These are phyloP conservation scores for Xerophyta viscosa DNA, from an alignment of 106 monocot species.

Conservation along the genomic window DNA sequence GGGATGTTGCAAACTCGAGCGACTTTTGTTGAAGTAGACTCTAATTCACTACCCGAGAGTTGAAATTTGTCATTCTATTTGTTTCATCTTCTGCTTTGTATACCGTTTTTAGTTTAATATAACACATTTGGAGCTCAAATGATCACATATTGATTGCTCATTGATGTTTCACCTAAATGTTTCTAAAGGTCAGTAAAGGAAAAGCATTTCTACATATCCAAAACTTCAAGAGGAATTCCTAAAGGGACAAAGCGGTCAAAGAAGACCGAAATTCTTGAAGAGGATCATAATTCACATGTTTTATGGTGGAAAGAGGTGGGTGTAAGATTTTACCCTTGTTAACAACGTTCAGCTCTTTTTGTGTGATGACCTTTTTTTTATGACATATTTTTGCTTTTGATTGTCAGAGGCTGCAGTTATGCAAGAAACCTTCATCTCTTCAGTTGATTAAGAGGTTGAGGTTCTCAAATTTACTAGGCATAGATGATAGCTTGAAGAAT, in stretches of 20 bases:
- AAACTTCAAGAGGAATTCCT: slow-evolving; percentile 17
- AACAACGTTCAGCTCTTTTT: neutral
- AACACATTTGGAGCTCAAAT: too few relatives aligned
- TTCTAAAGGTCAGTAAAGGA: slow-evolving; percentile 23
- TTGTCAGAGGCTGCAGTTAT: slow-evolving; percentile 72
- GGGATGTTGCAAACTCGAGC: too few relatives aligned
- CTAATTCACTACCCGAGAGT: too few relatives aligned
- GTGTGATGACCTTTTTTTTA: neutral
- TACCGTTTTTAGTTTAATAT: too few relatives aligned
- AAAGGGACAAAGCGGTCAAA: slow-evolving; percentile 31
- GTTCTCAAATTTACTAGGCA: slow-evolving; percentile 76
- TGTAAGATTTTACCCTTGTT: neutral
- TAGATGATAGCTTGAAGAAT: slow-evolving; percentile 75
- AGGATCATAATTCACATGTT: slow-evolving; percentile 45
- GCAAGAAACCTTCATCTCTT: slow-evolving; percentile 80
- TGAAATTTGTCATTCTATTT: too few relatives aligned
- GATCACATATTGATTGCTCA: too few relatives aligned
- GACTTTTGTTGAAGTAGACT: too few relatives aligned
- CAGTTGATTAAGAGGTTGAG: slow-evolving; percentile 59
- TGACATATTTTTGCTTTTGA: slow-evolving; percentile 4
- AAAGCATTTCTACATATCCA: slow-evolving; percentile 29
- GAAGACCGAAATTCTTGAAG: slow-evolving; percentile 25
- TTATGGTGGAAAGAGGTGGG: slow-evolving; percentile 91
- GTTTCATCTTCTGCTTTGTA: too few relatives aligned
- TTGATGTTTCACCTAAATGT: neutral